A percentile compares a stretch with the other conserved stretches of the same genome.
Evolutionary conservation across 495 filamentous ascomycete species (phyloP).

Genomic region (Daldinia grandis): DNA sequence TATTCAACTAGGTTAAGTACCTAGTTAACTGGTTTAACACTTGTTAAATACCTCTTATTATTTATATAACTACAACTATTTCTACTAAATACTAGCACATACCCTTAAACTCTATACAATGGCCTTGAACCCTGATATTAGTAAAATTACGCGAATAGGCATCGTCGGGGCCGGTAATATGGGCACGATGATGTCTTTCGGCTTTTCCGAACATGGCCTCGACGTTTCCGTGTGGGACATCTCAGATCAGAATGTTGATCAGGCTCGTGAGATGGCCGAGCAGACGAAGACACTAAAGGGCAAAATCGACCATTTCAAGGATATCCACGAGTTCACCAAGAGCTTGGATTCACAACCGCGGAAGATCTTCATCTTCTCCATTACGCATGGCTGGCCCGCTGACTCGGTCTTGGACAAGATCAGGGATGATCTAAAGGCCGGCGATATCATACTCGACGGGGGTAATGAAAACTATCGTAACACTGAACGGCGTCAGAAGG

Average conservation of each 20-base stretch:
- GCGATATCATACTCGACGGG: constrained; percentile 77
- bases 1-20: neutral
- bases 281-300: constrained; percentile 30
- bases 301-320: constrained; percentile 34
- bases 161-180: constrained; percentile 34
- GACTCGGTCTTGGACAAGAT: constrained; percentile 71
- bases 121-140: constrained; percentile 17
- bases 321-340: constrained; percentile 33
- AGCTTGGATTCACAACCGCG: constrained; percentile 40
- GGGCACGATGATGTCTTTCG: constrained; percentile 38
- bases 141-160: constrained; percentile 30
- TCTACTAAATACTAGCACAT: neutral
- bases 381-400: constrained; percentile 73
- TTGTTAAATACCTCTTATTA: neutral
- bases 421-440: constrained; percentile 61
- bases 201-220: constrained; percentile 36
- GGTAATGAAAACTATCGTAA: constrained; percentile 75
- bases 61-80: neutral
- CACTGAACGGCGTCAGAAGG: constrained; percentile 70
- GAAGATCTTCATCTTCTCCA: constrained; percentile 69
- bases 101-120: neutral
- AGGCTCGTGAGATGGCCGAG: constrained; percentile 23
- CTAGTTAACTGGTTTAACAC: neutral
- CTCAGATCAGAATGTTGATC: constrained; percentile 32
- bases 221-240: constrained; percentile 33